phyloP scores from a whole-genome alignment of 73 alveolate genomes.

The Urostyla sp. region DNA sequence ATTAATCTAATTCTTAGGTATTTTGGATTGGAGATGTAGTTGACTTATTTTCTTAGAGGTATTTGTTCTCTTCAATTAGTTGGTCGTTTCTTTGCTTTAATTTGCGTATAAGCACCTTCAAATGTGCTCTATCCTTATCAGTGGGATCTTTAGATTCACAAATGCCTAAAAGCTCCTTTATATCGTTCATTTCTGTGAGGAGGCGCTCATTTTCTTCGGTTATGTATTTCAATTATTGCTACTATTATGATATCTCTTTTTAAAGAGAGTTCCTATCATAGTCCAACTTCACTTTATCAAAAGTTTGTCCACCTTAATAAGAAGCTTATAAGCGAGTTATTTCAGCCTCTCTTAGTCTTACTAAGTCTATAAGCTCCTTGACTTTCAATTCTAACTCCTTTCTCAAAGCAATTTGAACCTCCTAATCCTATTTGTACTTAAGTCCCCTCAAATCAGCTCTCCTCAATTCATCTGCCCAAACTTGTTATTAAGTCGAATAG shows the following conservation, averaged over 20 bases:
- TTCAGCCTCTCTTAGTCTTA: conserved; percentile 49
- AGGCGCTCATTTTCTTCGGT: conserved; percentile 52
- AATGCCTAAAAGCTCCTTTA: conserved; percentile 50
- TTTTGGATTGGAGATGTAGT: background rate
- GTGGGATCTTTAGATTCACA: conserved; percentile 39
- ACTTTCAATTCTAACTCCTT: background rate
- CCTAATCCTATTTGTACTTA: conserved; percentile 37
- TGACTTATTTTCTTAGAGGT: no score
- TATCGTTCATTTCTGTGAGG: conserved; percentile 40
- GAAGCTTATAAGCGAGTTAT: conserved; percentile 28
- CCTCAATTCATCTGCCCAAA: conserved; percentile 70
- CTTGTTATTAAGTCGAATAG: conserved; percentile 2
- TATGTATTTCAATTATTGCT: conserved; percentile 6
- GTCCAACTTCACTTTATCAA: conserved; percentile 30
- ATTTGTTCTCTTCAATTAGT: conserved; percentile 8
- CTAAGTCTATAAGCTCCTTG: background rate
- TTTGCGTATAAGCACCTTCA: conserved; percentile 17
- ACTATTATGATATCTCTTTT: conserved; percentile 10
- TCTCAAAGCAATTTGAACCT: background rate
- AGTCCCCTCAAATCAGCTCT: conserved; percentile 63
- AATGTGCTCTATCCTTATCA: conserved; percentile 50
- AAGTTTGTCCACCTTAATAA: conserved; percentile 42
- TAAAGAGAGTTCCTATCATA: conserved; percentile 36
- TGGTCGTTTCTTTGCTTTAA: conserved; percentile 53
- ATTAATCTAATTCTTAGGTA: background rate